Conservation (phyloP, 1,139 yeast genomes). For the Spencermartinsiella ligniputridi region DNA sequence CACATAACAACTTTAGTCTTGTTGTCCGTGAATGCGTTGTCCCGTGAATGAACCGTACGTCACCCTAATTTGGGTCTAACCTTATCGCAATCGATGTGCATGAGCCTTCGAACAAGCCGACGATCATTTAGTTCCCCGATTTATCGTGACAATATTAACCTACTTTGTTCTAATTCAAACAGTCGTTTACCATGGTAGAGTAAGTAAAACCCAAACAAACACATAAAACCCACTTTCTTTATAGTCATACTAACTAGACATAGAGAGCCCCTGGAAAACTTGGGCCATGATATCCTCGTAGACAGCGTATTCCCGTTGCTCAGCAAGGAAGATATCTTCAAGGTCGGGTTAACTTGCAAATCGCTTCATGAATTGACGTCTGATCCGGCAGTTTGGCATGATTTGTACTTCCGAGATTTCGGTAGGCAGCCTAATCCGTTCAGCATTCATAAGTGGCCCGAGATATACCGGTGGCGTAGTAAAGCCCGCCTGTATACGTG, state of each 20-base stretch:
- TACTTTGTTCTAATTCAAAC: too few species aligned
- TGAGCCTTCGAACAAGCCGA: background rate
- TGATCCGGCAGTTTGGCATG: slow-evolving; percentile 31
- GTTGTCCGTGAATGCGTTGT: too few species aligned
- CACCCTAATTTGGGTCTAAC: too few species aligned
- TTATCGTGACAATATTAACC: background rate
- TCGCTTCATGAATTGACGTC: slow-evolving; percentile 17
- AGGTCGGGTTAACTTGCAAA: slow-evolving; percentile 21
- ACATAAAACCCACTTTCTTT: too few species aligned
- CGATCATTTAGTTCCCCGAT: background rate
- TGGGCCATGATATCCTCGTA: slow-evolving; percentile 30
- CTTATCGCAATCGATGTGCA: background rate
- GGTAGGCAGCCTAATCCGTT: slow-evolving; percentile 22
- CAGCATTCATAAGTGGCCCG: slow-evolving; percentile 43
- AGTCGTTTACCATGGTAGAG: background rate
- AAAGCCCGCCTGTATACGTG: slow-evolving; percentile 52
- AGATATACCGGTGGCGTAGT: slow-evolving; percentile 44
- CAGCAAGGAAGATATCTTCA: slow-evolving; percentile 21
- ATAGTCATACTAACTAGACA: too few species aligned
- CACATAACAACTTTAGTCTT: too few species aligned
- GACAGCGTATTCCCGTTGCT: slow-evolving; percentile 28
- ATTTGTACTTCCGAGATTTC: slow-evolving; percentile 25
- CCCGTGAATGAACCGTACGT: too few species aligned
- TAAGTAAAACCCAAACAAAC: too few species aligned
- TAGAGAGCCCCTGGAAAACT: background rate